Conservation (phyloP, 208 protist species). For the Leishmania braziliensis region DNA sequence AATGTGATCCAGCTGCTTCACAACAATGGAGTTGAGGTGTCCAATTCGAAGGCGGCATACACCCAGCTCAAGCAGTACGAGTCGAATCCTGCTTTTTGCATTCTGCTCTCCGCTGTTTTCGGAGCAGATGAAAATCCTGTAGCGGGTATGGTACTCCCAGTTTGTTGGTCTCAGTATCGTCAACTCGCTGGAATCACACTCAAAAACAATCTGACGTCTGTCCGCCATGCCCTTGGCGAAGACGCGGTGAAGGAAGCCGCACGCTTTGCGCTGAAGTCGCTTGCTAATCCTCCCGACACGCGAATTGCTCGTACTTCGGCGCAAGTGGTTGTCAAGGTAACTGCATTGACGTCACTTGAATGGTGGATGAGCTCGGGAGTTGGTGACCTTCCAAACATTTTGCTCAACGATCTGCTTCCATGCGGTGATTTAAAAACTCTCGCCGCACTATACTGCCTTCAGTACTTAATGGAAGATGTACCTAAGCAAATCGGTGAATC, state of each 20-base stretch:
- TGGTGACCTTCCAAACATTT: slow-evolving; percentile 61
- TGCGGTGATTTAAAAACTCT: slow-evolving; percentile 66
- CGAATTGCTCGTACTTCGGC: slow-evolving; percentile 71
- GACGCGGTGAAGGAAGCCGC: slow-evolving; percentile 74
- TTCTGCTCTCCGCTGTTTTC: slow-evolving; percentile 76
- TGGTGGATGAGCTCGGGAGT: slow-evolving; percentile 71
- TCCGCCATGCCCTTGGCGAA: slow-evolving; percentile 71
- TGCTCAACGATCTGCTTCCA: slow-evolving; percentile 72
- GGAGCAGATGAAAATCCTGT: slow-evolving; percentile 57
- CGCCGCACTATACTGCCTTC: slow-evolving; percentile 76
- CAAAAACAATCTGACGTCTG: slow-evolving; percentile 82
- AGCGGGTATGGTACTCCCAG: slow-evolving; percentile 40
- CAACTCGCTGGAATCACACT: slow-evolving; percentile 82
- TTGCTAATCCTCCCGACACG: slow-evolving; percentile 57
- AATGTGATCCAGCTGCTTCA: slow-evolving; percentile 77
- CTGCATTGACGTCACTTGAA: slow-evolving; percentile 74
- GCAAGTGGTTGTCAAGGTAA: slow-evolving; percentile 87
- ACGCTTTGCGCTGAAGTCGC: slow-evolving; percentile 49
- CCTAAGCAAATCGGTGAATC: slow-evolving; percentile 72
- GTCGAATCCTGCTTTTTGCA: slow-evolving; percentile 78
- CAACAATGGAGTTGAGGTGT: slow-evolving; percentile 82
- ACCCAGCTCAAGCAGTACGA: slow-evolving; percentile 79
- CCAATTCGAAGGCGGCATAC: slow-evolving; percentile 85
- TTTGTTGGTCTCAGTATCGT: slow-evolving; percentile 70
- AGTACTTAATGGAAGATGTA: slow-evolving; percentile 91